These are phyloP conservation scores for Linnemannia hyalina DNA, from an alignment of 192 early-diverging fungal species.

Conservation along the genomic window DNA sequence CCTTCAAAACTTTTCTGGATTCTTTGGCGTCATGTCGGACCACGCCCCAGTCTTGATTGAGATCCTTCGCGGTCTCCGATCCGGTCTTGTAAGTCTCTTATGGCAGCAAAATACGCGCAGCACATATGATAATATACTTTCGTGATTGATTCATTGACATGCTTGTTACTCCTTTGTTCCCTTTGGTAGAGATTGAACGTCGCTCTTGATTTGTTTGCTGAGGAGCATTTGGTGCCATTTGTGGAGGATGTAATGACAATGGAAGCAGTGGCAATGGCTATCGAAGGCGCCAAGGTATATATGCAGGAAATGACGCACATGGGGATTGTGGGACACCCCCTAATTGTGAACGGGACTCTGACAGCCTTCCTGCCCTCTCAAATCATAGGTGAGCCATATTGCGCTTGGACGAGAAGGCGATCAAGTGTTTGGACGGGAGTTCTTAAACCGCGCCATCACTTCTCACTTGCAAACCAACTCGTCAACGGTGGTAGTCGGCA, in stretches of 20 bases:
- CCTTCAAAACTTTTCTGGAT: conserved; percentile 63
- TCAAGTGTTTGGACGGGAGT: conserved; percentile 60
- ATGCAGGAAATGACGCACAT: neutral
- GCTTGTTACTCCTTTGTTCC: neutral
- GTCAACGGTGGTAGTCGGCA: conserved; percentile 63
- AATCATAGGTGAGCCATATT: conserved; percentile 61
- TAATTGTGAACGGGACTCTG: neutral
- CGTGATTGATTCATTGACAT: neutral
- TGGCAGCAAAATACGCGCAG: neutral
- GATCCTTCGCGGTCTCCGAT: conserved; percentile 51
- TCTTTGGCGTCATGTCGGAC: conserved; percentile 61
- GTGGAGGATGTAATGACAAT: conserved; percentile 65
- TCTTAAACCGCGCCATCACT: conserved; percentile 61
- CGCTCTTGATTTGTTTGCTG: conserved; percentile 61
- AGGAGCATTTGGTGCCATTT: conserved; percentile 60
- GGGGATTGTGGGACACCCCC: neutral
- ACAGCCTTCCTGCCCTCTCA: neutral
- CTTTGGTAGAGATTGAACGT: conserved; percentile 36
- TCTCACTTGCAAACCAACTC: conserved; percentile 66
- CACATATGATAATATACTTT: neutral
- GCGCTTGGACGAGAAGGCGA: conserved; percentile 56
- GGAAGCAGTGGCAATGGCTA: conserved; percentile 65
- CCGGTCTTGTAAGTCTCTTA: conserved; percentile 38
- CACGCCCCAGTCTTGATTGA: conserved; percentile 63
- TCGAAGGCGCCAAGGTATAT: conserved; percentile 64